Percentiles rank a stretch among this genome's conserved stretches.
Conservation (phyloP, 345 rosid genomes). For the Excoecaria cochinchinensis region DNA sequence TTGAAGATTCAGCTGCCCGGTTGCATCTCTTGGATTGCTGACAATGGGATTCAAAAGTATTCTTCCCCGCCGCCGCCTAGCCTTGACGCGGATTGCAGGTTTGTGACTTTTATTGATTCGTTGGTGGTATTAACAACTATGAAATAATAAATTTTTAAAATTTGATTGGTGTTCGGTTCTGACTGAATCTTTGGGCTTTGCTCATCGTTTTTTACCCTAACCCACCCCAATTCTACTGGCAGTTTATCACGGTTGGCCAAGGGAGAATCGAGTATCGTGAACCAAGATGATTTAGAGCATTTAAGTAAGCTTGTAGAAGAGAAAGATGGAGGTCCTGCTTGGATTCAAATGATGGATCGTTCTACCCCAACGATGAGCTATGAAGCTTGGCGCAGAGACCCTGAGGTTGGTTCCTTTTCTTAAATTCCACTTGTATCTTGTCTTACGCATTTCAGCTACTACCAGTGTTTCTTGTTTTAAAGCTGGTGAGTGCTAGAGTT, state of each 20-base stretch:
- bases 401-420: constrained; percentile 45
- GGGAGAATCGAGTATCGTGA: constrained; percentile 44
- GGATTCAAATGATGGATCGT: constrained; percentile 98
- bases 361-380: constrained; percentile 65
- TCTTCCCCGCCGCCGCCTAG: constrained; percentile 26
- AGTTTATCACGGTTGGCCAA: constrained; percentile 40
- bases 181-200: constrained; percentile 1
- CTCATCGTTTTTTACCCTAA: not conserved
- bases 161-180: not conserved
- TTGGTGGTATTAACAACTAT: not conserved
- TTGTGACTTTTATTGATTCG: constrained; percentile 7
- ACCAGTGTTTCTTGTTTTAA: not conserved
- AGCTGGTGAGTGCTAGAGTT: constrained; percentile 6
- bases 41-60: constrained; percentile 28
- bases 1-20: constrained; percentile 56
- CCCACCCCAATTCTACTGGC: constrained; percentile 6
- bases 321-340: constrained; percentile 89
- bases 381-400: constrained; percentile 95
- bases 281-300: constrained; percentile 63
- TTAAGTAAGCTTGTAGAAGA: constrained; percentile 71
- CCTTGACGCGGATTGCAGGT: constrained; percentile 49
- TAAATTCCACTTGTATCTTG: not conserved
- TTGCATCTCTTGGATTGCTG: constrained; percentile 43
- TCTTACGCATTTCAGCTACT: not conserved
- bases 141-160: not conserved